phyloP scores from a whole-genome alignment of 371 early-diverging fungal genomes.

The Mortierella sp. region DNA sequence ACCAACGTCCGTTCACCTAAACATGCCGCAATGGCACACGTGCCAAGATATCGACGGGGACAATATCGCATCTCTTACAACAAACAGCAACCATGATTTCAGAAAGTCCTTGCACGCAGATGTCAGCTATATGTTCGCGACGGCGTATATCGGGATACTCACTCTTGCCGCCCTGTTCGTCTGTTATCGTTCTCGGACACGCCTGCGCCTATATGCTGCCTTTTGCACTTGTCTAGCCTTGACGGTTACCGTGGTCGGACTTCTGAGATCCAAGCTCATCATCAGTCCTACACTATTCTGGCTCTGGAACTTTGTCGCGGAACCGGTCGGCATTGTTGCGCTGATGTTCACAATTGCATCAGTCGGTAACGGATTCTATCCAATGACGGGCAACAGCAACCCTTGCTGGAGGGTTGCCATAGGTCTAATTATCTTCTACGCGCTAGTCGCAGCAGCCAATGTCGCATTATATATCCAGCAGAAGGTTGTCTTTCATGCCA shows the following conservation, averaged over 20 bases:
- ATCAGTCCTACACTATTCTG: slow-evolving; percentile 14
- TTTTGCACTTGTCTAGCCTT: slow-evolving; percentile 15
- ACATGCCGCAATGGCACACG: no score
- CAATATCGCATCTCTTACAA: no score
- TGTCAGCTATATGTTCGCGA: slow-evolving; percentile 19
- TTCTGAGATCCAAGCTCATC: background rate
- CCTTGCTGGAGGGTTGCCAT: slow-evolving; percentile 30
- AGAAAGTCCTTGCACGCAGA: no score
- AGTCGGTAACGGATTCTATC: slow-evolving; percentile 46
- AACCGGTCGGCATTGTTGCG: slow-evolving; percentile 18
- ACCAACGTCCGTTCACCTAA: no score
- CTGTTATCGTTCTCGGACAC: slow-evolving; percentile 31
- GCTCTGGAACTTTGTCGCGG: slow-evolving; percentile 36
- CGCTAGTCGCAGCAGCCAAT: slow-evolving; percentile 19
- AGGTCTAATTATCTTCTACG: slow-evolving; percentile 16
- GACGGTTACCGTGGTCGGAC: slow-evolving; percentile 20
- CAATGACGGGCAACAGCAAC: slow-evolving; percentile 24
- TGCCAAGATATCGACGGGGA: no score
- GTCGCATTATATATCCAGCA: slow-evolving; percentile 17
- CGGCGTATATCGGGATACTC: slow-evolving; percentile 24
- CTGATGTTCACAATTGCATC: slow-evolving; percentile 28
- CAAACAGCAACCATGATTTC: background rate
- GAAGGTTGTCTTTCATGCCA: slow-evolving; percentile 5
- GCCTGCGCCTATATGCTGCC: slow-evolving; percentile 22
- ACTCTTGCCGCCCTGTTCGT: slow-evolving; percentile 20